Conservation (phyloP, 2,329 filamentous ascomycete species). For the Fusarium devonianum region DNA sequence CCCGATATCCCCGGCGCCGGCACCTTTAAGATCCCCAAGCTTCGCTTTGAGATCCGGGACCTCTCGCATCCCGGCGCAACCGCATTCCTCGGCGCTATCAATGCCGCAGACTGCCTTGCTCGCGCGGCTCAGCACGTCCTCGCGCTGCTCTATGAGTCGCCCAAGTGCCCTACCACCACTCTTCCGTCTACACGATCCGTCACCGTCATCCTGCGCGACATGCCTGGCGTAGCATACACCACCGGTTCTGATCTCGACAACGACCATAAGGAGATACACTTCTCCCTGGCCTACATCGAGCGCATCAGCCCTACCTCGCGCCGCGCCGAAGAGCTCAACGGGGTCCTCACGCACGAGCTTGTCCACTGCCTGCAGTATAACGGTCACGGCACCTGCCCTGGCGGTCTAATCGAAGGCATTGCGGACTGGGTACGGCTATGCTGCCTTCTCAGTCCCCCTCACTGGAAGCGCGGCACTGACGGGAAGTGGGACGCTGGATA, state of each 20-base stretch:
- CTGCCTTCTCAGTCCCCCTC: conserved; percentile 75
- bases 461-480: conserved; percentile 72
- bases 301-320: conserved; percentile 52
- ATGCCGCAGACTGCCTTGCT: conserved; percentile 68
- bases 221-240: conserved; percentile 90
- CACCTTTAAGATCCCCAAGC: conserved; percentile 57
- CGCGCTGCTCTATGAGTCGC: conserved; percentile 71
- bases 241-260: conserved; percentile 78
- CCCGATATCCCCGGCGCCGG: conserved; percentile 24
- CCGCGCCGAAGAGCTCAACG: conserved; percentile 70
- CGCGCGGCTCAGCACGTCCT: conserved; percentile 73
- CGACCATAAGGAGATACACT: conserved; percentile 93
- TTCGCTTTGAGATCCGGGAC: conserved; percentile 67
- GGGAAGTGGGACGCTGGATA: conserved; percentile 88
- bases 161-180: conserved; percentile 50
- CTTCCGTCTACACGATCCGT: conserved; percentile 78
- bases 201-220: conserved; percentile 79
- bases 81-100: conserved; percentile 72
- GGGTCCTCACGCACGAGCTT: conserved; percentile 89
- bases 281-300: conserved; percentile 79
- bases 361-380: conserved; percentile 95
- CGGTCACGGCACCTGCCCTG: conserved; percentile 66
- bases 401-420: conserved; percentile 87
- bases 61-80: conserved; percentile 65
- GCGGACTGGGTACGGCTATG: conserved; percentile 91